phyloP scores from a whole-genome alignment of 129 eudicot genomes.

The Flaveria sonorensis region DNA sequence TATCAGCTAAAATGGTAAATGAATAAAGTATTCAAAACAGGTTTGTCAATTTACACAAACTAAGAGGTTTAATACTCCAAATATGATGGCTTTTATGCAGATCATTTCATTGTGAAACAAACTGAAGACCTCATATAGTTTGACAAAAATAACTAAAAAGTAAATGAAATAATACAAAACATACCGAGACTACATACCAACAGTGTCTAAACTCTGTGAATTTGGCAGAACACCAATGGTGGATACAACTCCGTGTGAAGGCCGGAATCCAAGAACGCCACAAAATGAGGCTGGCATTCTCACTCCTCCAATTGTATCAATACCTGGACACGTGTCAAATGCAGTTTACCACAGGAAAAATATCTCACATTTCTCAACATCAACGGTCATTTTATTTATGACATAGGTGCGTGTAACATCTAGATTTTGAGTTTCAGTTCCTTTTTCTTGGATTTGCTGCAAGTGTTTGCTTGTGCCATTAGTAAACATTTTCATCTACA shows the following conservation, averaged over 20 bases:
- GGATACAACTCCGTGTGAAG: conserved; percentile 87
- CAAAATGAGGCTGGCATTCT: conserved; percentile 86
- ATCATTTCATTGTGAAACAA: conserved; percentile 16
- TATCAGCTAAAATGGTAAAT: neutral
- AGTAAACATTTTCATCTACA: conserved; percentile 18
- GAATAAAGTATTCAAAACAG: neutral
- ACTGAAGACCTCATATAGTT: conserved; percentile 18
- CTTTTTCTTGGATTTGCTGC: conserved; percentile 2
- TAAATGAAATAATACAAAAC: conserved; percentile 18
- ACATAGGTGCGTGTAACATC: conserved; percentile 7
- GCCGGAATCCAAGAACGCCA: conserved; percentile 84
- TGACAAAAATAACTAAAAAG: neutral
- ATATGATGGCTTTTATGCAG: neutral
- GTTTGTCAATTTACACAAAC: conserved; percentile 12
- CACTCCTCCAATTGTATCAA: conserved; percentile 75
- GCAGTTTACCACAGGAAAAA: no score
- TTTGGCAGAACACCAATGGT: conserved; percentile 78
- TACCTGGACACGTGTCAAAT: conserved; percentile 48
- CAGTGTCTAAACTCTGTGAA: conserved; percentile 87
- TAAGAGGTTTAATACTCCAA: conserved; percentile 11
- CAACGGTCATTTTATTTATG: neutral
- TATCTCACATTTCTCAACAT: neutral
- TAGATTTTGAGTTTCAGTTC: neutral
- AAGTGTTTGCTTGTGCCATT: conserved; percentile 8
- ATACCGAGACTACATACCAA: conserved; percentile 69